phyloP scores from a whole-genome alignment of 805 yeast genomes.

The Babjeviella inositovora region DNA sequence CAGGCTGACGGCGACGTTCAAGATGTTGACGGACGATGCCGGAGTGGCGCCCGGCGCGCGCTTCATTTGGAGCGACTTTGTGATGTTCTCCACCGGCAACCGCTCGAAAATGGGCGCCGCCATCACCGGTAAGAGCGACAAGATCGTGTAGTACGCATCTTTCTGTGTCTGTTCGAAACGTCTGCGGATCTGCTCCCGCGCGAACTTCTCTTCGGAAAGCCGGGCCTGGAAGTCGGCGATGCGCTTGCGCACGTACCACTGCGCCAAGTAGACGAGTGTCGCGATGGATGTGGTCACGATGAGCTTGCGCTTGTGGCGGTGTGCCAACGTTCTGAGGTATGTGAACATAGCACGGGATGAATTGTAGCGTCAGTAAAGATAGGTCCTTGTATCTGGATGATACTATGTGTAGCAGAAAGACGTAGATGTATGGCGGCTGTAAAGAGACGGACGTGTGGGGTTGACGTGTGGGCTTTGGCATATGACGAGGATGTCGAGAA shows the following conservation, averaged over 20 bases:
- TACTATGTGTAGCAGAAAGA: no score
- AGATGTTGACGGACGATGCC: not conserved
- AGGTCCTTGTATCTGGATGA: no score
- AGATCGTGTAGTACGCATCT: constrained; percentile 73
- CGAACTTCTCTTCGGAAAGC: constrained; percentile 37
- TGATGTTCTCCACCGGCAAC: constrained; percentile 59
- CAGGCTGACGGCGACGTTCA: not conserved
- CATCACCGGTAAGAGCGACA: constrained; percentile 69
- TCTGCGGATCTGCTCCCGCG: constrained; percentile 57
- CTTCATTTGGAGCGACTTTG: constrained; percentile 51
- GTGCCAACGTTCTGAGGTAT: constrained; percentile 15
- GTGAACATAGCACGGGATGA: no score
- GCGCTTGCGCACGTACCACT: constrained; percentile 24
- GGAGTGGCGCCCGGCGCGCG: constrained; percentile 10
- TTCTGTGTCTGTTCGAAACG: constrained; percentile 85
- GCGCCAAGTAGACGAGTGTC: constrained; percentile 24
- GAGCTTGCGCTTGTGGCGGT: constrained; percentile 26
- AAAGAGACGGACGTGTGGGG: no score
- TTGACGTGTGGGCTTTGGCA: no score
- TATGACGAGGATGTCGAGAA: no score
- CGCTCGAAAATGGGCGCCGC: constrained; percentile 43
- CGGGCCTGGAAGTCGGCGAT: constrained; percentile 31
- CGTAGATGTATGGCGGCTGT: no score
- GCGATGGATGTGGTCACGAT: constrained; percentile 23
- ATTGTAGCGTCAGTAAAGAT: no score